Percentiles rank a stretch among this genome's conserved stretches.
Conservation (phyloP, 2,329 filamentous ascomycete species). For the Dactylella cylindrospora region DNA sequence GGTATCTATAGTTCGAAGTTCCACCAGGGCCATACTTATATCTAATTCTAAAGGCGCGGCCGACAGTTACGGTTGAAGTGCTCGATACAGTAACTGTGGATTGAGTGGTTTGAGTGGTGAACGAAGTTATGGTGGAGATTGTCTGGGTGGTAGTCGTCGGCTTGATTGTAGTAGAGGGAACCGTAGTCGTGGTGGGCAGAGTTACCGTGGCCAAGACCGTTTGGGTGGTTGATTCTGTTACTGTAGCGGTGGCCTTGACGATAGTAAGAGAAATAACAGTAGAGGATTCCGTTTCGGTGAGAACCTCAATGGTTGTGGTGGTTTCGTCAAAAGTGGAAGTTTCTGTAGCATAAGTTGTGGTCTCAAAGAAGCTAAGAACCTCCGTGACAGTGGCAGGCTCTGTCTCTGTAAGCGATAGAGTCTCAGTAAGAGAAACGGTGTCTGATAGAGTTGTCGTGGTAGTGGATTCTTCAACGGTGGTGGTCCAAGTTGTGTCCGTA, state of each 20-base stretch:
- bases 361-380: background rate
- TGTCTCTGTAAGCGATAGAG: slow-evolving; percentile 1
- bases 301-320: background rate
- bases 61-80: slow-evolving; percentile 20
- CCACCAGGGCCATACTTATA: background rate
- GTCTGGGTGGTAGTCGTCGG: slow-evolving; percentile 2
- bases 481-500: background rate
- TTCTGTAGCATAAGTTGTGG: slow-evolving; percentile 1
- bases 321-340: background rate
- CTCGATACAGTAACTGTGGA: slow-evolving; percentile 5
- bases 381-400: background rate
- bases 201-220: slow-evolving; percentile 11
- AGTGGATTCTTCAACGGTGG: background rate
- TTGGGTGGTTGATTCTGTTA: slow-evolving; percentile 8
- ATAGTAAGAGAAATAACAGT: slow-evolving; percentile 1
- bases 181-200: slow-evolving; percentile 11
- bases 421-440: background rate
- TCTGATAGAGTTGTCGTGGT: background rate
- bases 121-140: slow-evolving; percentile 10
- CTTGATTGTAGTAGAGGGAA: slow-evolving; percentile 10
- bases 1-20: background rate
- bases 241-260: slow-evolving; percentile 9
- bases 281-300: background rate
- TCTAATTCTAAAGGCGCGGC: slow-evolving; percentile 7
- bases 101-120: slow-evolving; percentile 1